Evolutionary conservation across 139 green algal genomes (phyloP), one percentile per base, ranked within the genome.

Genomic region (Coccomyxa sp.): DNA sequence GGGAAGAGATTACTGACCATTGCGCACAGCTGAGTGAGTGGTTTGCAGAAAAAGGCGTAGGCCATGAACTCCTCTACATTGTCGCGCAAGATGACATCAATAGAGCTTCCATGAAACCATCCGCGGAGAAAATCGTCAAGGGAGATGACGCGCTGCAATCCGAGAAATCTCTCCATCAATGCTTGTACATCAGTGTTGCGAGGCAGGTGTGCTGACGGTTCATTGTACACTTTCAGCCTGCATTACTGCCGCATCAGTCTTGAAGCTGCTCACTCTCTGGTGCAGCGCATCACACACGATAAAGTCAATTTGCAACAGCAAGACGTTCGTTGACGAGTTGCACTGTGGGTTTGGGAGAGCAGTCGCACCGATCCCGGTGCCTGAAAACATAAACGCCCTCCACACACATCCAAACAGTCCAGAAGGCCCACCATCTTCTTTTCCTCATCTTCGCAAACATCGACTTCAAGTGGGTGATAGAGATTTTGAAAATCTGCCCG

Each of bases 41-140:
- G 39, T 22, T 68, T 58, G 64, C 69, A 78, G 77, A 80, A 85
- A 68, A 89, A 87, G 58, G 78, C 88, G 31, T 90, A 90, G 0
- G 84, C 82, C 6, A 90, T 82, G 79, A 90, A 89, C 22, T 90
- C 86, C 33, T 83, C 34, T 29, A 87, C 76, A 37, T 88, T 86
- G 36, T n/a, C 71, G 35, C 74, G 39, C 34, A 37, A 35, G 33
- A 88, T 79, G 36, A 18, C 7, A n/a, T 86, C 79, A 58, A 70
- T 70, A 33, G 75, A 71, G 0, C 78, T 78, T 33, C 78, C 81
- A 37, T 74, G 33, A 78, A 88, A 90, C 88, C 88, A 92, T 50
- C 88, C 88, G 8, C n/a, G 73, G 6, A 92, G 76, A 50, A 90
- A 92, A 16, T 90, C 84, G 0, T 78, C 16, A 18, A 91, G 78